Evolutionary conservation across 345 rosid species (phyloP).

Genomic region (Draba incana): DNA sequence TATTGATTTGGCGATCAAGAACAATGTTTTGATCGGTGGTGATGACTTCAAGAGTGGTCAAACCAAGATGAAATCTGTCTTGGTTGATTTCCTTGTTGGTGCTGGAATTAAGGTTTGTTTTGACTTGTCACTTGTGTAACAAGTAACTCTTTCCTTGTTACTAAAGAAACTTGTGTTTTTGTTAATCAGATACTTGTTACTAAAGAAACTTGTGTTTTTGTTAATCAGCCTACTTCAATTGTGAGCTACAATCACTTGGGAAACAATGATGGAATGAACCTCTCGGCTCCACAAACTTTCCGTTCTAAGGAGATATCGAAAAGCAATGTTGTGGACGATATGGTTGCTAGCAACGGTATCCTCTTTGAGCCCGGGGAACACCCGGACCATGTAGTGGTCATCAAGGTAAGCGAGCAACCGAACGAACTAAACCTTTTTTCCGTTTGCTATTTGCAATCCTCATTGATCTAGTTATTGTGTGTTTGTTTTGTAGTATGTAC

Average conservation of each 20-base stretch:
- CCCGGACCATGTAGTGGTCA: slow-evolving; percentile 98
- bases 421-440: background rate
- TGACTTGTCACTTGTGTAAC: background rate
- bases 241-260: slow-evolving; percentile 98
- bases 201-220: background rate
- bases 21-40: slow-evolving; percentile 90
- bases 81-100: slow-evolving; percentile 98
- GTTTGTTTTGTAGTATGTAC: slow-evolving; percentile 67
- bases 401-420: slow-evolving; percentile 60
- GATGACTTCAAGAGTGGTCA: slow-evolving; percentile 99
- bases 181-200: too few relatives aligned
- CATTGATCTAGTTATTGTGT: slow-evolving; percentile 10
- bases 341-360: slow-evolving; percentile 94
- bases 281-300: slow-evolving; percentile 96
- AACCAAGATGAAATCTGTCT: slow-evolving; percentile 97
- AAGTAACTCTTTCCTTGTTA: slow-evolving; percentile 25
- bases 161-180: background rate
- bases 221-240: slow-evolving; percentile 84
- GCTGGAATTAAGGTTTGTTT: slow-evolving; percentile 89
- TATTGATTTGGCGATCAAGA: slow-evolving; percentile 81
- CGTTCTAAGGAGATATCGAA: slow-evolving; percentile 96
- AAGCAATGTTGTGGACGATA: slow-evolving; percentile 95
- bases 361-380: slow-evolving; percentile 95
- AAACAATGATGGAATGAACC: slow-evolving; percentile 97
- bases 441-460: background rate